These are phyloP conservation scores for Fonsecaea multimorphosa DNA, from an alignment of 2,329 filamentous ascomycete species.

Conservation along the genomic window DNA sequence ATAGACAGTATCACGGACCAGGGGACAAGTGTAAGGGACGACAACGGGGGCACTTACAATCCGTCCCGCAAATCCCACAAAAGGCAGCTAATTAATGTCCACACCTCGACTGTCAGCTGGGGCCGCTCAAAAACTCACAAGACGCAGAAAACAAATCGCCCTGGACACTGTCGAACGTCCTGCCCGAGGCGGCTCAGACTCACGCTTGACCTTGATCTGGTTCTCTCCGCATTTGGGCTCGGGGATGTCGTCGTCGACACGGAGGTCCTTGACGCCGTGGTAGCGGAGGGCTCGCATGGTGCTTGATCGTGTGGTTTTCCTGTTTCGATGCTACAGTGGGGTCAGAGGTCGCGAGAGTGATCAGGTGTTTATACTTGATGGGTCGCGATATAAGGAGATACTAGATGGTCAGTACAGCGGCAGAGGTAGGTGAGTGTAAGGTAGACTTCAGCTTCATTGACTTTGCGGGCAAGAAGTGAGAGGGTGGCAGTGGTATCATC, in stretches of 20 bases:
- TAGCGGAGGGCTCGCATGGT: slow-evolving; percentile 48
- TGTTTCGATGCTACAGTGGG: background rate
- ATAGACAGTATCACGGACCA: background rate
- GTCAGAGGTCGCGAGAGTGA: background rate
- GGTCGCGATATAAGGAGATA: background rate
- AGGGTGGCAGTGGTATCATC: background rate
- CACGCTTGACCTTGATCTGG: slow-evolving; percentile 52
- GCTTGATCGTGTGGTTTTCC: background rate
- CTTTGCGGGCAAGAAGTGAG: background rate
- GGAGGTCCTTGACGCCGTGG: slow-evolving; percentile 46
- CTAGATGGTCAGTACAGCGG: background rate
- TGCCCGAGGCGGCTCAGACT: slow-evolving; percentile 11
- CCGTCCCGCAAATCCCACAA: slow-evolving; percentile 49
- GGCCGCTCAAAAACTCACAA: background rate
- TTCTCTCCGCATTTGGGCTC: slow-evolving; percentile 53
- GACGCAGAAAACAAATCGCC: background rate
- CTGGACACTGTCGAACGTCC: background rate
- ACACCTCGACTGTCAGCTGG: slow-evolving; percentile 23
- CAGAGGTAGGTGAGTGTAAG: background rate
- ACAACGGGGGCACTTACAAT: slow-evolving; percentile 39
- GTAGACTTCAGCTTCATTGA: background rate
- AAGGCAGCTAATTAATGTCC: slow-evolving; percentile 43
- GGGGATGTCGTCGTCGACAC: slow-evolving; percentile 45
- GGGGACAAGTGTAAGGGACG: background rate
- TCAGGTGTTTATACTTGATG: background rate